Evolutionary conservation across 2,329 filamentous ascomycete species (phyloP), one percentile per base, ranked within the genome.

Genomic region (Aspergillus felis): DNA sequence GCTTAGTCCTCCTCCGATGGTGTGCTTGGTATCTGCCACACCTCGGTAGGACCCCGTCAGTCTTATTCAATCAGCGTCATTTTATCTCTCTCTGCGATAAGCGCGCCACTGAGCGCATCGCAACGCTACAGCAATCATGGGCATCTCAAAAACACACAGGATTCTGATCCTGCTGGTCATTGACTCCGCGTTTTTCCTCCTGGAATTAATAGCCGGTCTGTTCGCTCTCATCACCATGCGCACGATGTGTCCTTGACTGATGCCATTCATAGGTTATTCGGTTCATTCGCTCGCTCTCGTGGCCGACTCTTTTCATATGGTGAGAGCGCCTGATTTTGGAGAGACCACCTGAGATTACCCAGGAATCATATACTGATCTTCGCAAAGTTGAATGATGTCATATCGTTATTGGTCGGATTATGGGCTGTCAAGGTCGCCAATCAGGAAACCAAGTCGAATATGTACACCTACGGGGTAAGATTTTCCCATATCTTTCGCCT

Each of bases 231-330:
- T 35, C 50, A 27, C 20, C 38, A 28, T 12, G 22, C 9, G 12
- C 57, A n/a, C 50, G 2, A 35, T 46, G n/a, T 10, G 22, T 22
- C 3, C 24, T 9, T 14, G 42, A 4, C 64, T 69, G 38, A 71
- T 57, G 28, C 14, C 25, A 14, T 17, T 47, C 51, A 44, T 61
- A 83, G 82, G 94, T 60, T 91, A 96, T 80, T 80, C 88, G 62
- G 91, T 96, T 59, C 88, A 92, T 71, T 97, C 94, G 20, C 84
- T 99, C 66, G 94, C 94, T 41, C 84, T 99, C 58, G 92, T 95
- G 71, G 94, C 94, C 54, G 94, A 99, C 79, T 92, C 94, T 59
- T 99, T 99, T 76, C 94, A 99, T 78, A 99, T 99, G 94, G 89
- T 91, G 71, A 66, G 71, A 66, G 82, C 74, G 27, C 29, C 14